phyloP scores from a whole-genome alignment of 176 grass and related monocot genomes.

The Tuctoria greenei region DNA sequence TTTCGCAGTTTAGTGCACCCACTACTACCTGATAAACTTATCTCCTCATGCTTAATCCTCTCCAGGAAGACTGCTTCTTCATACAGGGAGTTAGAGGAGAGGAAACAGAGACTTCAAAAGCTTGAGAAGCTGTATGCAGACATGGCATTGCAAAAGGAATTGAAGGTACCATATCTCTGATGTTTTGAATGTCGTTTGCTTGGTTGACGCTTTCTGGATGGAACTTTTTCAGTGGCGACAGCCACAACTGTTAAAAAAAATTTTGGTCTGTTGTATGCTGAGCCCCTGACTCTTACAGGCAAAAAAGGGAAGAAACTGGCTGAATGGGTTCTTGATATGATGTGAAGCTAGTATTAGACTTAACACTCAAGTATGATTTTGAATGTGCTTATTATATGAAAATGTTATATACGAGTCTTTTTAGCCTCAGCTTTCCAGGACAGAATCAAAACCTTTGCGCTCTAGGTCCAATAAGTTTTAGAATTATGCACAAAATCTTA shows the following conservation, averaged over 20 bases:
- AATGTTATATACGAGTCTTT: not conserved
- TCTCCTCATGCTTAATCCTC: not conserved
- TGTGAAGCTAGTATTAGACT: not conserved
- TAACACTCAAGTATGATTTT: not conserved
- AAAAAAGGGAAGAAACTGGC: too few relatives aligned
- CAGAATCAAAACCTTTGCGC: not conserved
- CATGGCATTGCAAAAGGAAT: slow-evolving; percentile 89
- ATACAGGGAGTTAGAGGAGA: slow-evolving; percentile 81
- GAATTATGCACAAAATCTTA: not conserved
- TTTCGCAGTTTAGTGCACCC: slow-evolving; percentile 15
- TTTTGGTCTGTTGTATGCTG: not conserved
- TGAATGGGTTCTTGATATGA: too few relatives aligned
- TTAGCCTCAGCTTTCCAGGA: not conserved
- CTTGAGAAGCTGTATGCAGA: slow-evolving; percentile 83
- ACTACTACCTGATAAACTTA: slow-evolving; percentile 28
- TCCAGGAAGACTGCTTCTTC: slow-evolving; percentile 63
- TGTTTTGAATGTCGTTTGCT: not conserved
- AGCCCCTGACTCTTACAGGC: too few relatives aligned
- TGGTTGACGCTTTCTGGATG: not conserved
- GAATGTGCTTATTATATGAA: not conserved
- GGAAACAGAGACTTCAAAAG: slow-evolving; percentile 69
- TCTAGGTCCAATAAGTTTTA: not conserved
- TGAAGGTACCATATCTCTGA: slow-evolving; percentile 54
- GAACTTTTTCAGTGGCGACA: not conserved
- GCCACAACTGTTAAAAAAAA: not conserved